A percentile compares a stretch with the other conserved stretches of the same genome.
Evolutionary conservation across 225 moss, liverwort and hornwort genomes (phyloP).

Genomic region (Ulota crispa): DNA sequence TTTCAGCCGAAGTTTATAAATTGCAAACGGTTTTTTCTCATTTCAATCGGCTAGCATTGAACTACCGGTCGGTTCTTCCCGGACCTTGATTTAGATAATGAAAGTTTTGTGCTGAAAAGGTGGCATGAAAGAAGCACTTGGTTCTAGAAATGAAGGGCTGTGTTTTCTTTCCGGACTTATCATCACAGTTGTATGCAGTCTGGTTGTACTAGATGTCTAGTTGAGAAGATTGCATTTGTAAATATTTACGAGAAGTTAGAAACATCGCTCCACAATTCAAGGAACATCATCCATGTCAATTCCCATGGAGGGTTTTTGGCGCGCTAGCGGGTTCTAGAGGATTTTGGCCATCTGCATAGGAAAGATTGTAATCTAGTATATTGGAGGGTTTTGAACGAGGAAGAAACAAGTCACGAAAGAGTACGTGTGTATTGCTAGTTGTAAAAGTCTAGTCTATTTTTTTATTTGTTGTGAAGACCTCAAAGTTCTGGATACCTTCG

Average conservation of each 20-base stretch:
- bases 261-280: background rate
- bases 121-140: background rate
- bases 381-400: background rate
- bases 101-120: background rate
- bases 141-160: background rate
- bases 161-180: background rate
- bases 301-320: background rate
- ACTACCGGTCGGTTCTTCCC: too few relatives aligned
- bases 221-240: background rate
- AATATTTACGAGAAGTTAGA: background rate
- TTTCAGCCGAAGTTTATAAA: too few relatives aligned
- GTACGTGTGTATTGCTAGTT: background rate
- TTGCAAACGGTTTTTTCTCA: too few relatives aligned
- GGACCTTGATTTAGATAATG: too few relatives aligned
- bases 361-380: background rate
- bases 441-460: background rate
- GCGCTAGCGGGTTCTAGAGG: background rate
- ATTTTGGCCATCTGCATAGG: background rate
- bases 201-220: background rate
- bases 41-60: too few relatives aligned
- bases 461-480: background rate
- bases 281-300: background rate
- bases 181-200: background rate
- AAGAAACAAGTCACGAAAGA: background rate
- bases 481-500: background rate